These are phyloP conservation scores for Arthrobotrys sphaeroides DNA, from an alignment of 2,329 filamentous ascomycete species.

Conservation along the genomic window DNA sequence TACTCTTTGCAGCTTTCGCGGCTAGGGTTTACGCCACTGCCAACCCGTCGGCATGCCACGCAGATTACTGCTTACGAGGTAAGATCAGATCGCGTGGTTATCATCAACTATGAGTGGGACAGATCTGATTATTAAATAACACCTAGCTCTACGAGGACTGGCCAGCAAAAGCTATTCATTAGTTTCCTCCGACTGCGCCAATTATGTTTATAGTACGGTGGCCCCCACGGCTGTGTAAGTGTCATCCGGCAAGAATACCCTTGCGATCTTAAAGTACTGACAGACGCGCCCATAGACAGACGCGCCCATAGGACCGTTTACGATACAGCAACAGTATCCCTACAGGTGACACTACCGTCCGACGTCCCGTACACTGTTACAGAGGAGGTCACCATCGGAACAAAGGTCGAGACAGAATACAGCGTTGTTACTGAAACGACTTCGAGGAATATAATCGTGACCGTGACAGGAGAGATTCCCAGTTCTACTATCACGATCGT, in stretches of 20 bases:
- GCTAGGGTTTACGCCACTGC: background rate
- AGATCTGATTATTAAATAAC: background rate
- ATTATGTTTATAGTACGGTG: slow-evolving; percentile 13
- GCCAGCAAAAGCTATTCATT: slow-evolving; percentile 4
- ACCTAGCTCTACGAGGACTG: background rate
- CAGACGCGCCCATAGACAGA: no score
- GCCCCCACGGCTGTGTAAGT: background rate
- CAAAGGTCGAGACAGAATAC: background rate
- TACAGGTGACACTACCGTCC: background rate
- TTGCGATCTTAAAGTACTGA: no score
- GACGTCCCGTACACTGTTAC: background rate
- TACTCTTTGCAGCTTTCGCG: background rate
- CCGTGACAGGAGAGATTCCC: background rate
- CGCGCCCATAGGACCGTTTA: background rate
- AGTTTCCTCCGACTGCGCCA: slow-evolving; percentile 5
- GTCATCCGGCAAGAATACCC: no score
- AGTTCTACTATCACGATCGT: no score
- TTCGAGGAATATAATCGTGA: background rate
- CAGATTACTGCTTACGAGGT: slow-evolving; percentile 21
- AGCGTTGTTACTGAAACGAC: background rate
- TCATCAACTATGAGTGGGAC: background rate
- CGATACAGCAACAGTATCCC: background rate
- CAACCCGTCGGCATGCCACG: slow-evolving; percentile 12
- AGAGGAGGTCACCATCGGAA: background rate
- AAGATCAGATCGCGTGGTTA: background rate